These are phyloP conservation scores for Aspergillus baeticus DNA, from an alignment of 495 filamentous ascomycete species.

Conservation along the genomic window DNA sequence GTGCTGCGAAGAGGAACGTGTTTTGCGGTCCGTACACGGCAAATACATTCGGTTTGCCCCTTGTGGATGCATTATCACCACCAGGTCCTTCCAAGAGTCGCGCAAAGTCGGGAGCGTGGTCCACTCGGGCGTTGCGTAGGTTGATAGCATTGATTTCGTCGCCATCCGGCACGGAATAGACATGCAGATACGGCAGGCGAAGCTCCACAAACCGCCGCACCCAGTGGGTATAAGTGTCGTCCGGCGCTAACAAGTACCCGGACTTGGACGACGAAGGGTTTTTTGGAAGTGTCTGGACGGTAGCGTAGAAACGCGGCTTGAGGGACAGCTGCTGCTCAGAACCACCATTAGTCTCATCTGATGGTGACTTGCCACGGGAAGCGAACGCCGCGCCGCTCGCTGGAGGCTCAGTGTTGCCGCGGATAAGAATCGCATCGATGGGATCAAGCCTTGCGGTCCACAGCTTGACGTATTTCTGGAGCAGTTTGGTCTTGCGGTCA, in stretches of 20 bases:
- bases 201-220: constrained; percentile 90
- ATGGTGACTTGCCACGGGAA: constrained; percentile 25
- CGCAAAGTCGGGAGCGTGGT: constrained; percentile 83
- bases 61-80: constrained; percentile 39
- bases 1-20: constrained; percentile 88
- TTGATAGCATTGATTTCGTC: constrained; percentile 90
- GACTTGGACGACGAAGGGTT: constrained; percentile 74
- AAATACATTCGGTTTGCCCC: constrained; percentile 70
- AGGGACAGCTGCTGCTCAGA: constrained; percentile 32
- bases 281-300: constrained; percentile 69
- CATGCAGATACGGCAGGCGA: constrained; percentile 85
- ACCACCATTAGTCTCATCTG: constrained; percentile 23
- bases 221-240: constrained; percentile 72
- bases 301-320: constrained; percentile 62
- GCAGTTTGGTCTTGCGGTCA: constrained; percentile 54
- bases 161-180: constrained; percentile 77
- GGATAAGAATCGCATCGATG: constrained; percentile 66
- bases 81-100: constrained; percentile 61
- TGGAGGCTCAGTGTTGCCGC: constrained; percentile 76
- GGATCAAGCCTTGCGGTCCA: constrained; percentile 80
- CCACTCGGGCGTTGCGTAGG: constrained; percentile 78
- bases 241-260: constrained; percentile 79
- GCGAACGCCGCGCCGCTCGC: constrained; percentile 57
- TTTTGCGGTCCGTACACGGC: constrained; percentile 91
- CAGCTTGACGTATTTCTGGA: constrained; percentile 70